Conservation (phyloP, 2,329 filamentous ascomycete species). For the Seiridium cupressi region DNA sequence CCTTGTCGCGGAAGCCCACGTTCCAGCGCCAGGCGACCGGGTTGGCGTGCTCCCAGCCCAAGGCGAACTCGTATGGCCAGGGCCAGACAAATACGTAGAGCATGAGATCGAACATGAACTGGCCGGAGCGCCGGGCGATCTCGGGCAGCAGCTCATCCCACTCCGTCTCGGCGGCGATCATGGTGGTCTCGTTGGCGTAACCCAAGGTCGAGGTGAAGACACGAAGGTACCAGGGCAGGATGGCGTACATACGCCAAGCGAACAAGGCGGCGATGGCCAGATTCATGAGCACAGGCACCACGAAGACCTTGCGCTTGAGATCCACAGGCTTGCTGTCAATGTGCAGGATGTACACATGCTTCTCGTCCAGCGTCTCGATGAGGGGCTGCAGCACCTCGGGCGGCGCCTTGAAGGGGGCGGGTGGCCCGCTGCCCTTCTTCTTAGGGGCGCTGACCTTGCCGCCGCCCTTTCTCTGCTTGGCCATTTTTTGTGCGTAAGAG, state of each 20-base stretch:
- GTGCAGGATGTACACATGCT: slow-evolving; percentile 81
- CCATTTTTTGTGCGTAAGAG: slow-evolving; percentile 16
- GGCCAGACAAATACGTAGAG: slow-evolving; percentile 67
- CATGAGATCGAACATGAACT: slow-evolving; percentile 72
- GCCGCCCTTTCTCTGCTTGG: slow-evolving; percentile 21
- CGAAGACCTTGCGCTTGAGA: slow-evolving; percentile 81
- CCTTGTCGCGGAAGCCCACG: slow-evolving; percentile 74
- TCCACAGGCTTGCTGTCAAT: slow-evolving; percentile 68
- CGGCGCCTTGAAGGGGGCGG: slow-evolving; percentile 67
- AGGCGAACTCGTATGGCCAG: slow-evolving; percentile 72
- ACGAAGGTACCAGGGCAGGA: slow-evolving; percentile 70
- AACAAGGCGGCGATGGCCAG: slow-evolving; percentile 63
- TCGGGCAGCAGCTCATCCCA: slow-evolving; percentile 57
- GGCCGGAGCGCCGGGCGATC: slow-evolving; percentile 57
- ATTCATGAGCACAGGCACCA: slow-evolving; percentile 78
- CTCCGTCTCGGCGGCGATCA: slow-evolving; percentile 52
- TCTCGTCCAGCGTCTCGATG: slow-evolving; percentile 61
- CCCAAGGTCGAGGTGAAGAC: slow-evolving; percentile 66
- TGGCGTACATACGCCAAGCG: slow-evolving; percentile 64
- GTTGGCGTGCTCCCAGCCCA: slow-evolving; percentile 54
- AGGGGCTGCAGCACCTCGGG: slow-evolving; percentile 65
- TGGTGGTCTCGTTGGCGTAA: slow-evolving; percentile 62
- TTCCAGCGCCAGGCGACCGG: slow-evolving; percentile 72
- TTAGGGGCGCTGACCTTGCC: slow-evolving; percentile 21
- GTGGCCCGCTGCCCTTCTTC: slow-evolving; percentile 36